Conservation (phyloP, 1,284 basidiomycete genomes). For the Waitea zeae region DNA sequence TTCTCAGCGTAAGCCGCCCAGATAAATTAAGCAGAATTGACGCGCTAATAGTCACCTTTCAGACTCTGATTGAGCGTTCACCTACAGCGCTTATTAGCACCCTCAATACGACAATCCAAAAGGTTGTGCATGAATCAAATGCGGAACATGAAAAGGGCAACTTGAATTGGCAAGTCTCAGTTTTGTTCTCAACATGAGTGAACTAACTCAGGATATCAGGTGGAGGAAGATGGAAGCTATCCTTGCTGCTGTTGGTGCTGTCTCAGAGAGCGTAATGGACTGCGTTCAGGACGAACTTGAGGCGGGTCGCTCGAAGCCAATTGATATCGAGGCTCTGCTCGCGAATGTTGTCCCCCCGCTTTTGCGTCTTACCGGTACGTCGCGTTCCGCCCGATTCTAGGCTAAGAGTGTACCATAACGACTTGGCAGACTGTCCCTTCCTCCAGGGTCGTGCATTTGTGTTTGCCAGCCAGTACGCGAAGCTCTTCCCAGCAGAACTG, state of each 20-base stretch:
- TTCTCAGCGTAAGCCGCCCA: conserved; percentile 45
- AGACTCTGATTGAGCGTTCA: conserved; percentile 62
- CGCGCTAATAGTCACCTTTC: conserved; percentile 1
- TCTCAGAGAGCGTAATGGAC: conserved; percentile 63
- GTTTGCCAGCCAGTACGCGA: conserved; percentile 82
- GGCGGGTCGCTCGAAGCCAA: conserved; percentile 39
- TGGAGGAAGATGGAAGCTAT: conserved; percentile 82
- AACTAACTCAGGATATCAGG: conserved; percentile 23
- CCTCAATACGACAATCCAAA: conserved; percentile 42
- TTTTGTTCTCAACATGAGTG: conserved; percentile 1
- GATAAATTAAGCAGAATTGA: conserved; percentile 2
- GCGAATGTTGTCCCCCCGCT: conserved; percentile 66
- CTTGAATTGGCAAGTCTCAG: conserved; percentile 28
- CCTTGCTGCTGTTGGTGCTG: conserved; percentile 73
- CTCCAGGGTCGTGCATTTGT: conserved; percentile 90
- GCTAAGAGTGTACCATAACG: neutral
- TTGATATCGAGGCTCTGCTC: conserved; percentile 68
- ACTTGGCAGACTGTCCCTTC: conserved; percentile 58
- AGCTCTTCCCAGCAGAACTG: conserved; percentile 51
- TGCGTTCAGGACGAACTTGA: conserved; percentile 60
- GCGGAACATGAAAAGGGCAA: conserved; percentile 31
- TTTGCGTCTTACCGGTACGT: conserved; percentile 43
- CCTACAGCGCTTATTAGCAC: conserved; percentile 35
- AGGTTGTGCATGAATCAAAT: conserved; percentile 35
- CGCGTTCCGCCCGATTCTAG: neutral